phyloP scores from a whole-genome alignment of 108 stramenopile species.

The Nannochloropsis gaditana region DNA sequence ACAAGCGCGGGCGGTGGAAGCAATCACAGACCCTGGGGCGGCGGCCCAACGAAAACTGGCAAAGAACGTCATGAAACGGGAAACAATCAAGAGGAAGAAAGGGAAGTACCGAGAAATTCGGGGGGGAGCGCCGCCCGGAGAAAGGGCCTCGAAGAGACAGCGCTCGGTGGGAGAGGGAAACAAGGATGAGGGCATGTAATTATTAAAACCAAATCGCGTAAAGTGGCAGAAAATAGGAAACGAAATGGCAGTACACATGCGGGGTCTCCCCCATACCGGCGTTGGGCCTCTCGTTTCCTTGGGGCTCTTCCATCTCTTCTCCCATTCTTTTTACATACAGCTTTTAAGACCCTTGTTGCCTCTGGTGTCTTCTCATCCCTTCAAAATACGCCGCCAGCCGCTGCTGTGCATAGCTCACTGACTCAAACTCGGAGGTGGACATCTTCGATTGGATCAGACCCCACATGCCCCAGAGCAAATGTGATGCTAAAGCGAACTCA shows the following conservation, averaged over 20 bases:
- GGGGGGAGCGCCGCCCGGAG: not conserved
- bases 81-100: constrained; percentile 1
- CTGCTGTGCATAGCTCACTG: constrained; percentile 13
- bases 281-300: no score
- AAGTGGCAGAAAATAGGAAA: no score
- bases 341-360: not conserved
- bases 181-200: constrained; percentile 2
- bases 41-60: constrained; percentile 35
- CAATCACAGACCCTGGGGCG: constrained; percentile 43
- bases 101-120: not conserved
- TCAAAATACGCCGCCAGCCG: constrained; percentile 22
- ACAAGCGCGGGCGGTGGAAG: constrained; percentile 40
- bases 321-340: not conserved
- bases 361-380: not conserved
- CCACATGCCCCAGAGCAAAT: constrained; percentile 53
- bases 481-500: constrained; percentile 44
- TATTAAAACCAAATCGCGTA: no score
- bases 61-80: constrained; percentile 22
- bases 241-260: no score
- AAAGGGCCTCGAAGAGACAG: constrained; percentile 1
- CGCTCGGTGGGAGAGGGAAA: not conserved
- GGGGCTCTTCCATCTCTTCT: not conserved
- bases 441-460: constrained; percentile 36
- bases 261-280: no score
- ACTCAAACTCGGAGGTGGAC: constrained; percentile 32